Base-by-base conservation (phyloP, 2,329 filamentous ascomycete genomes). In the Microdochium nivale region DNA sequence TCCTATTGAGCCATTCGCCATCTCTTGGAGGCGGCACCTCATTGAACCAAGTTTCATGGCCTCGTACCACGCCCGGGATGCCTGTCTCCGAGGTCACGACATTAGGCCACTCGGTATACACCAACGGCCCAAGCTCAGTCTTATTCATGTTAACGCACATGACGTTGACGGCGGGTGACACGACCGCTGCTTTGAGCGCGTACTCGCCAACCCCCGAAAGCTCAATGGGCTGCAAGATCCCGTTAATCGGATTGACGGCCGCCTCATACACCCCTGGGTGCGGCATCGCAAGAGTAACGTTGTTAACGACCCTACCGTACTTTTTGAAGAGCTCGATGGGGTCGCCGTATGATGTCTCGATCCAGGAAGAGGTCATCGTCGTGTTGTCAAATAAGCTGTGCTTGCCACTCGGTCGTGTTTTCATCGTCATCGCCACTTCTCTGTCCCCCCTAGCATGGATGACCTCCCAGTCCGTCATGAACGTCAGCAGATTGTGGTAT, bases 251-350 rank as follows among this genome's bases (percentile, higher is more conserved):
- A 56, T 85, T 72, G 9, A 72, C 77, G 0, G 85, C 83, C 1
- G 88, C 87, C 13, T 72, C 67, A 32, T 86, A 81, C 0, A 94
- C 75, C 44, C 71, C 81, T 0, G 83, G 74, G 59, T 94, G 88
- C 0, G 88, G 88, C 77, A 91, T 85, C 0, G 87, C 86, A 57
- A 91, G 74, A 0, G 85, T 87, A 25, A 90, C 80, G 56, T 91
- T 90, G 62, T 90, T 88, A 59, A 92, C 71, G 35, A 86, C 74
- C 25, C 86, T 74, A 0, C 71, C 67, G 50, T 79, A 64, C 11
- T 72, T 62, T 3, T 72, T 62, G 3, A 76, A 84, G 0, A 73
- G 68, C 3, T 69, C 64, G 0, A 73, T 72, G 19, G 83, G 76
- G 51, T 88, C 72, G 32, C 74, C 67, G 9, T 74, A 68, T 2